Percentiles rank a stretch among this genome's conserved stretches.
These are phyloP conservation scores for Ilex paraguariensis DNA, from an alignment of 305 asterid genomes.

Conservation along the genomic window DNA sequence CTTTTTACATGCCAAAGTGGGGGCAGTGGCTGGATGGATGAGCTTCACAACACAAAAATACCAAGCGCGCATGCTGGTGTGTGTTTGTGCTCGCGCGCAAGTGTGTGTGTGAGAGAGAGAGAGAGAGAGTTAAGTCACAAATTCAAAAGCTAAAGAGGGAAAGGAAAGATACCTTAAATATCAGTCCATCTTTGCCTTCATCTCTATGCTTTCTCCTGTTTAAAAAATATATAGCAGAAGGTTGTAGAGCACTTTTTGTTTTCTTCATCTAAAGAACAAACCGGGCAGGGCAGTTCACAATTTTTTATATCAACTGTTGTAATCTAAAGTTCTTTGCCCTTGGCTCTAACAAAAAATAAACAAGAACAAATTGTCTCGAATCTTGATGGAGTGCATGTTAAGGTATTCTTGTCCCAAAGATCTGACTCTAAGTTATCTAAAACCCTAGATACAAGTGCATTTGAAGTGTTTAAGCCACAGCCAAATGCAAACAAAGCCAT, in stretches of 20 bases:
- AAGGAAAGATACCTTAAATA: constrained; percentile 4
- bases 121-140: no score
- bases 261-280: constrained; percentile 1
- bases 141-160: background rate
- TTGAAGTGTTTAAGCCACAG: background rate
- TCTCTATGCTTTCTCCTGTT: constrained; percentile 1
- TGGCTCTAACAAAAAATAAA: constrained; percentile 9
- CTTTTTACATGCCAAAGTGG: constrained; percentile 1
- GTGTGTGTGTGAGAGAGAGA: no score
- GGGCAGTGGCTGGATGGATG: constrained; percentile 6
- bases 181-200: constrained; percentile 19
- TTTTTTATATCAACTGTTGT: background rate
- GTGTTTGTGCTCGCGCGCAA: no score
- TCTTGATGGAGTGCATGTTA: constrained; percentile 14
- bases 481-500: background rate
- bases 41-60: no score
- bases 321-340: constrained; percentile 7
- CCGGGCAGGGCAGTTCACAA: constrained; percentile 3
- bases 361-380: constrained; percentile 2
- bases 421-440: background rate
- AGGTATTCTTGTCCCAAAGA: constrained; percentile 22
- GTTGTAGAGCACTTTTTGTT: background rate
- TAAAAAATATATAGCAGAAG: background rate
- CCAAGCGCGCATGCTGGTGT: no score
- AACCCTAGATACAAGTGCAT: no score